A percentile compares a stretch with the other conserved stretches of the same genome.
Evolutionary conservation across 768 basidiomycete genomes (phyloP).

Genomic region (Mycena polygramma): DNA sequence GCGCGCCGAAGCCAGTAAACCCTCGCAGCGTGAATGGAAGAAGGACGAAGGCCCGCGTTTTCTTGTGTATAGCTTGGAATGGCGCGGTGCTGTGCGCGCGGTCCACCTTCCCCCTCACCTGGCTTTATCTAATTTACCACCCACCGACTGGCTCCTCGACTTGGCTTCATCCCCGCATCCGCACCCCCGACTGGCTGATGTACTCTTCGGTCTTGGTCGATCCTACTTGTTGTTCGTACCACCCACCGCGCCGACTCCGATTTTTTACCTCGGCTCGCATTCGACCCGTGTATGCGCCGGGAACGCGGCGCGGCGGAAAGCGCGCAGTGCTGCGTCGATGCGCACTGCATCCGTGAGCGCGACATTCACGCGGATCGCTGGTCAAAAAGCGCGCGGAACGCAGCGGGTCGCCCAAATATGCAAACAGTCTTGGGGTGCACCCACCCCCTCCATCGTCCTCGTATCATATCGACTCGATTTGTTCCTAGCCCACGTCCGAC

Average conservation of each 20-base stretch:
- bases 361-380: no score
- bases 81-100: neutral
- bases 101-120: neutral
- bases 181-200: neutral
- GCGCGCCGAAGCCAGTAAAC: neutral
- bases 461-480: neutral
- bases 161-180: neutral
- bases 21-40: neutral
- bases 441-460: neutral
- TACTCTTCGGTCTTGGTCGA: no score
- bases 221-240: neutral
- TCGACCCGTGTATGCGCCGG: no score
- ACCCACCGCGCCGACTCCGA: no score
- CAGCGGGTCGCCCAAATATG: no score
- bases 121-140: neutral
- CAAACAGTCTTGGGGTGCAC: no score
- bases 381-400: no score
- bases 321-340: no score
- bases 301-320: no score
- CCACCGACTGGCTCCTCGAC: constrained; percentile 14
- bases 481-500: constrained; percentile 1
- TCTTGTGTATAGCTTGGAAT: neutral
- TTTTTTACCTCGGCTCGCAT: no score
- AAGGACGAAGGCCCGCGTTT: neutral
- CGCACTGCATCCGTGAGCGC: no score